phyloP scores from a whole-genome alignment of 139 green algal species.

The Chlorella sp. region DNA sequence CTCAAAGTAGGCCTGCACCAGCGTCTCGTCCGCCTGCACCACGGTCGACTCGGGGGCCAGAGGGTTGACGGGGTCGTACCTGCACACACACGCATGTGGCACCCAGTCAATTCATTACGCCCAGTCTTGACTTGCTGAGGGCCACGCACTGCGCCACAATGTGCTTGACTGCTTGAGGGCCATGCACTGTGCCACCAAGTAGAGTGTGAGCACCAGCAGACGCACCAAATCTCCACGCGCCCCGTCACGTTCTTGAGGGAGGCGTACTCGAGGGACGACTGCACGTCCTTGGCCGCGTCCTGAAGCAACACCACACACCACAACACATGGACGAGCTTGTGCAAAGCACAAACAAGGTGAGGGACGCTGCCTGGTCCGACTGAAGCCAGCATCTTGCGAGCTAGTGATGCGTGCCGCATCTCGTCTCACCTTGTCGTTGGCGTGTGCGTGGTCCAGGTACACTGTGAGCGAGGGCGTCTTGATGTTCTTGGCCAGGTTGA shows the following conservation, averaged over 20 bases:
- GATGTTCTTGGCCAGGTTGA: constrained; percentile 99
- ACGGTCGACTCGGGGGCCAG: constrained; percentile 56
- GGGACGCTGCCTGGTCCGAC: too few relatives aligned
- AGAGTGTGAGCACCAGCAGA: too few relatives aligned
- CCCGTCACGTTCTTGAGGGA: constrained; percentile 66
- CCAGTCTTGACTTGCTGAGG: too few relatives aligned
- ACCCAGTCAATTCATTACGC: too few relatives aligned
- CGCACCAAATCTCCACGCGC: constrained; percentile 40
- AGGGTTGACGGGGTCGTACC: constrained; percentile 47
- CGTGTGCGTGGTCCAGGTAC: constrained; percentile 51
- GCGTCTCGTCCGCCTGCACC: constrained; percentile 80
- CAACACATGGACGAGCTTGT: too few relatives aligned
- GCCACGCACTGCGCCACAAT: too few relatives aligned
- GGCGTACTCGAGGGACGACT: constrained; percentile 95
- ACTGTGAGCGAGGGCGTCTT: constrained; percentile 94
- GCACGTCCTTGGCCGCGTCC: constrained; percentile 75
- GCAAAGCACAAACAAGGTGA: too few relatives aligned
- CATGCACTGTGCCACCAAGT: too few relatives aligned
- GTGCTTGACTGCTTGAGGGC: too few relatives aligned
- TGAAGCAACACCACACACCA: constrained; percentile 10
- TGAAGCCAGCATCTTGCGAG: too few relatives aligned
- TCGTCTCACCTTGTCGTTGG: constrained; percentile 9
- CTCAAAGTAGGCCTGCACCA: constrained; percentile 51
- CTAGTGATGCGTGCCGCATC: too few relatives aligned
- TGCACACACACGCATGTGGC: too few relatives aligned